Base-by-base conservation (phyloP, 768 basidiomycete species). In the Sporobolomyces phaffii region DNA sequence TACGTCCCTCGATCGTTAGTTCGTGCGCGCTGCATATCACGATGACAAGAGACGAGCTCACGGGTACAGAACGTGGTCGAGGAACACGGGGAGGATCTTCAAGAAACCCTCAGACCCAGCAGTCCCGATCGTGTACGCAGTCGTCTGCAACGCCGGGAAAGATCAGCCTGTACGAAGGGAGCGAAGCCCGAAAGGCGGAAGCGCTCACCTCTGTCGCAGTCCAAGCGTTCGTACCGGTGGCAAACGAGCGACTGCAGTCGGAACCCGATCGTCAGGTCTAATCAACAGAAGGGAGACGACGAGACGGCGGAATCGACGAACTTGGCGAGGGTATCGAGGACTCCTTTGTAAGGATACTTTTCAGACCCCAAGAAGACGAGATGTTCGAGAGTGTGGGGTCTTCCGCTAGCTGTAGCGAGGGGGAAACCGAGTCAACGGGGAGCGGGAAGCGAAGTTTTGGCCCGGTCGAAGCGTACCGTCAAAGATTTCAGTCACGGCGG, bases 351-450 rank as follows among this genome's bases (percentile, higher is more conserved):
- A 0, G 94, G 93, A 75, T 91, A 98, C 73, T 89, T 86, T 75
- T 94, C 86, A 0, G 91, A 94, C 8, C 96, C 96, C 83, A 97
- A 88, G 76, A 98, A 98, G 34, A 80, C 87, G 75, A 75, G 91
- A 90, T 97, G 93, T 79, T 97, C 94, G 43, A 98, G 80, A 1
- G 93, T 97, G 77, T 97, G 93, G 2, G 94, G 93, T 74, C 93
- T 88, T 61, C 94, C 94, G 54, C 86, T 88, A 76, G 96, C 93
- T 78, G 49, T 41, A 20, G 17, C 13, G 20, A 22, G 8, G 26
- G 17, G 1, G 26, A 22, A 31, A 4, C 17, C 22, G 11, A 17
- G 22, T 31, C 29, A 33, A 15, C 9, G 14, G 9, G 31, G 15
- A 14, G 31, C 7, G 5, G 17, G 3, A 47, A 26, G 14, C 18